Percentiles rank a stretch among this genome's conserved stretches.
These are phyloP conservation scores for Monosporascus sp. DNA, from an alignment of 2,329 filamentous ascomycete genomes.

Conservation along the genomic window DNA sequence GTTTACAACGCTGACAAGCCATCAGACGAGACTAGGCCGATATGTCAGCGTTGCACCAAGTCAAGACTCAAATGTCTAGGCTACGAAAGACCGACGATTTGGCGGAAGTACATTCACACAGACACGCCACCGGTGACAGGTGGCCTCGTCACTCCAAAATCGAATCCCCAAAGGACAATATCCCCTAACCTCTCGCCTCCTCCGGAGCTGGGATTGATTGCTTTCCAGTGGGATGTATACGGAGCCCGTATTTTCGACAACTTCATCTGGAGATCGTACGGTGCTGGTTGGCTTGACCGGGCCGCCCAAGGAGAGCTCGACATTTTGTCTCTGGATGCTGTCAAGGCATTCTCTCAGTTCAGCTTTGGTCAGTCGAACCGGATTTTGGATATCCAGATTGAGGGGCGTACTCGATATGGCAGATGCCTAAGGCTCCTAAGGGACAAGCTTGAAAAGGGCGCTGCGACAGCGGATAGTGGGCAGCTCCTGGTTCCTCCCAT, in stretches of 20 bases:
- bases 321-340: conserved; percentile 9
- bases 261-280: conserved; percentile 15
- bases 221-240: conserved; percentile 5
- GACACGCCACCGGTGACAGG: background rate
- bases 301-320: conserved; percentile 12
- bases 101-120: conserved; percentile 11
- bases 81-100: conserved; percentile 13
- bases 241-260: conserved; percentile 11
- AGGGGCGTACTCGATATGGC: conserved; percentile 11
- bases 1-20: conserved; percentile 1
- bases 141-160: background rate
- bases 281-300: conserved; percentile 11
- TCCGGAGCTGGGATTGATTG: conserved; percentile 9
- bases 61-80: conserved; percentile 13
- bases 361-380: conserved; percentile 11
- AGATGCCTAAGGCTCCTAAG: conserved; percentile 9
- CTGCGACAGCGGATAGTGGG: conserved; percentile 1
- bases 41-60: conserved; percentile 13
- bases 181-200: conserved; percentile 2
- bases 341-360: conserved; percentile 12
- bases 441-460: conserved; percentile 8
- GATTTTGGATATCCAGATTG: conserved; percentile 6
- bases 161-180: background rate
- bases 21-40: conserved; percentile 13
- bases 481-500: conserved; percentile 10